Conservation (phyloP, 78 protist genomes). For the Blattamonas nauphoetae region DNA sequence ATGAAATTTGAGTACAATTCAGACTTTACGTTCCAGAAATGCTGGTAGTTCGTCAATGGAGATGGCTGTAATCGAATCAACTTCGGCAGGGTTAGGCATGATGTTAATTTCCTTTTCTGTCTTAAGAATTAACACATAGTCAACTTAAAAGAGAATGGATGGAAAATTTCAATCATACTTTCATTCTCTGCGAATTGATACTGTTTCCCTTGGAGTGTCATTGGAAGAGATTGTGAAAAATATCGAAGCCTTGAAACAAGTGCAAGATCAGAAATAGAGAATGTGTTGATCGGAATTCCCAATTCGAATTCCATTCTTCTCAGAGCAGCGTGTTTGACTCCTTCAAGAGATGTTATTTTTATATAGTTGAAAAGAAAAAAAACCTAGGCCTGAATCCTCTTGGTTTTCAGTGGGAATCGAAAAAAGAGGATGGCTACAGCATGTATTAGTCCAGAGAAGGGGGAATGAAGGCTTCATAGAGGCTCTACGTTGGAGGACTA, state of each 20-base stretch:
- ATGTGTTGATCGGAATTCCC: background rate
- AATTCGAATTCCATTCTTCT: background rate
- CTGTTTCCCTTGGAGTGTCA: background rate
- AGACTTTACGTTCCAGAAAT: background rate
- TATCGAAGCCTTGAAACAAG: background rate
- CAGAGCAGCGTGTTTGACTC: slow-evolving; percentile 1
- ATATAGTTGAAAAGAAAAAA: background rate
- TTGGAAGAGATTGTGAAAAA: background rate
- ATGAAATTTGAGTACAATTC: background rate
- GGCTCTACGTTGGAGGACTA: background rate
- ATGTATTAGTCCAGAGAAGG: slow-evolving; percentile 4
- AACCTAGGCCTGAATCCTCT: background rate
- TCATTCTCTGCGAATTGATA: background rate
- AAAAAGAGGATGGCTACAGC: slow-evolving; percentile 14
- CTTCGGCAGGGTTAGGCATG: background rate
- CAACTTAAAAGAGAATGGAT: background rate
- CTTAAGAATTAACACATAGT: background rate
- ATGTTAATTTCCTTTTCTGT: background rate
- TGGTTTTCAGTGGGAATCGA: background rate
- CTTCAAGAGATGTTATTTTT: background rate
- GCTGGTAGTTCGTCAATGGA: background rate
- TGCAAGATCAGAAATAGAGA: background rate
- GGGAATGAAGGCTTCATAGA: background rate
- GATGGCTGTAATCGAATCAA: background rate
- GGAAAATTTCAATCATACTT: background rate